Evolutionary conservation across 371 early-diverging fungal species (phyloP), one percentile per base, ranked within the genome.

Genomic region (Mortierella sp.): DNA sequence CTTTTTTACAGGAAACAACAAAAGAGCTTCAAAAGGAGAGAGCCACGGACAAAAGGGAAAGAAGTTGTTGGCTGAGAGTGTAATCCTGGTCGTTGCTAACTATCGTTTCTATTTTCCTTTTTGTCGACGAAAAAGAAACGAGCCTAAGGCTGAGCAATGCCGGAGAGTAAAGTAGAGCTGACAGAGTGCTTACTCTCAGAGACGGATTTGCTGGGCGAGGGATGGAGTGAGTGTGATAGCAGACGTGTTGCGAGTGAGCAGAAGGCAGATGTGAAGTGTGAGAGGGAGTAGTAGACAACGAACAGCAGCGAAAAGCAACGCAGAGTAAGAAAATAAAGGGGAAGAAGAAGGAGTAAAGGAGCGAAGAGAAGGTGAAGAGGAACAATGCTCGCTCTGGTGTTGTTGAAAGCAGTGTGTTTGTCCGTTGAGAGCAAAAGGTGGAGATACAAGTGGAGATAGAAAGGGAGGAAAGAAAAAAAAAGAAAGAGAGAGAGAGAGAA

Each of bases 341-440:
- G 14, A 29, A 53, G 29, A 31, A 55, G 53, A 53, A 26, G 39
- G 10, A 39, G 37, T 1, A 40, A 44, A 14, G 26, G 19, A 40
- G 31, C 44, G 43, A 26, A 40, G 26, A 43, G 22, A 41, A 11
- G 24, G 47, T 24, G 41, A 64, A 47, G 47, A n/a, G 22, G 24
- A 24, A 61, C 45, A 37, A 47, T 29, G 71, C 58, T 39, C 58
- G 52, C 52, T 26, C 26, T 31, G 34, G 34, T 58, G 58, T 58
- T n/a, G 58, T 58, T 34, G 34, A 39, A 22, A 11, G 29, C 22
- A 26, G 34, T 34, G 24, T 37, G 24, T n/a, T 45, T 11, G 45
- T 14, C 45, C 45, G 45, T 45, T 45, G 45, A 14, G 45, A 45
- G 45, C 45, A 31, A 29, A n/a, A n/a, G n/a, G n/a, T n/a, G n/a